Base-by-base conservation (phyloP, 352 stramenopile genomes). In the Globisporangium recalcitrans region DNA sequence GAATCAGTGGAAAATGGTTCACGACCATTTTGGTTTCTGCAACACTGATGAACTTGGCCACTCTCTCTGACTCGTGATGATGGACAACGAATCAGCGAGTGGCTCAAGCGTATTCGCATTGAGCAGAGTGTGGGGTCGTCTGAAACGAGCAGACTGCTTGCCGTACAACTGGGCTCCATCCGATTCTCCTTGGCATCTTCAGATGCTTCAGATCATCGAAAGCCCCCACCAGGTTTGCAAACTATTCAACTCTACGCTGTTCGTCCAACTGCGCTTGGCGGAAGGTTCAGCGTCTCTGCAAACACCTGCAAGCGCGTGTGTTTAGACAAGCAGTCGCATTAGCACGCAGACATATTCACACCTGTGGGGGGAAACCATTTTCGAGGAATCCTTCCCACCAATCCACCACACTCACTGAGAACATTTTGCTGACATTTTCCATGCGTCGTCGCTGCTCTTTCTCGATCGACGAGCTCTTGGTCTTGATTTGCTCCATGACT, bases 351-450 rank as follows among this genome's bases (percentile, higher is more conserved):
- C 21, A 24, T 24, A 38, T 13, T 2, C 32, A n/a, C 32, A 36
- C 6, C 4, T 52, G 4, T 11, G 13, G n/a, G 13, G n/a, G 27
- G 44, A 51, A 51, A 29, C 34, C 27, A 7, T 6, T 46, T 7
- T 46, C 6, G 11, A 22, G 16, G 3, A 22, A 22, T 46, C 38
- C 16, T n/a, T 14, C 21, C 9, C 38, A 46, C 10, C 19, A 40
- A 19, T 26, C 19, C 16, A n/a, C n/a, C n/a, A n/a, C 0, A 72
- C 69, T 36, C 58, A 90, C 83, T 73, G 78, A 74, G 59, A 91
- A 90, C 77, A 88, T 90, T 22, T 84, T 87, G 62, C 70, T 80
- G 55, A 91, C 77, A 57, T 82, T 90, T 54, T 91, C 82, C 82
- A 91, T 90, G 5, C 84, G 70, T 49, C 74, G 72, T 2, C 78